These are phyloP conservation scores for Ustilago bromivora DNA, from an alignment of 1,284 basidiomycete species.

Conservation along the genomic window DNA sequence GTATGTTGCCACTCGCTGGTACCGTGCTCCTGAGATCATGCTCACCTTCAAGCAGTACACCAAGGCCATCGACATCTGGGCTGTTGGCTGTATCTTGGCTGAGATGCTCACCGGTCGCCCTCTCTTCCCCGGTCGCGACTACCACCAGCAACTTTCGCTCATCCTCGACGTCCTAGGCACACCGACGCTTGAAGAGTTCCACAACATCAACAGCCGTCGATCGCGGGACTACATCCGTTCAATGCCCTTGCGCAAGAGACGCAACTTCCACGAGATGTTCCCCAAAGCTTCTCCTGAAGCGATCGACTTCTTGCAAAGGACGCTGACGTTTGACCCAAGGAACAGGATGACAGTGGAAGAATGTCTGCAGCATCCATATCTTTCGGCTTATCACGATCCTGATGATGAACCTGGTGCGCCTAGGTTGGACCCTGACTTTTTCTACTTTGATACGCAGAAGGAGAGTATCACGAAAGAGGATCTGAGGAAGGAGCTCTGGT, in stretches of 20 bases:
- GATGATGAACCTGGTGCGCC: constrained; percentile 64
- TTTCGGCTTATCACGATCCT: constrained; percentile 64
- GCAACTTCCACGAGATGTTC: constrained; percentile 80
- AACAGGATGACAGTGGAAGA: constrained; percentile 67
- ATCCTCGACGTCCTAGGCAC: constrained; percentile 76
- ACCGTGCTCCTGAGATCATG: constrained; percentile 69
- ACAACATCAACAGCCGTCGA: constrained; percentile 79
- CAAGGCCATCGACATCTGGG: constrained; percentile 76
- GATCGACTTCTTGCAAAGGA: constrained; percentile 89
- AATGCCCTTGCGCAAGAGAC: constrained; percentile 88
- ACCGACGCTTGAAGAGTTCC: constrained; percentile 76
- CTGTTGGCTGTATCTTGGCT: constrained; percentile 90
- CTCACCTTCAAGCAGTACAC: constrained; percentile 70
- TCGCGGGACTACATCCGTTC: constrained; percentile 93
- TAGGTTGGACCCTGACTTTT: constrained; percentile 55
- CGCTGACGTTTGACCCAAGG: constrained; percentile 76
- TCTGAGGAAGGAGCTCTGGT: constrained; percentile 61
- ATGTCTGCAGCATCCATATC: constrained; percentile 65
- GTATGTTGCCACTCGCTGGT: constrained; percentile 70
- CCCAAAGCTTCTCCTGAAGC: constrained; percentile 76
- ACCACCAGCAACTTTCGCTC: constrained; percentile 73
- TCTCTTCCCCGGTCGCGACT: constrained; percentile 81
- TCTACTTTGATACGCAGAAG: constrained; percentile 61
- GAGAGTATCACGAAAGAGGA: constrained; percentile 57
- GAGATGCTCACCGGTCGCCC: constrained; percentile 92